Percentiles rank a stretch among this genome's conserved stretches.
phyloP scores from a whole-genome alignment of 1,139 yeast genomes.

The Saccharomycopsis hybrid region DNA sequence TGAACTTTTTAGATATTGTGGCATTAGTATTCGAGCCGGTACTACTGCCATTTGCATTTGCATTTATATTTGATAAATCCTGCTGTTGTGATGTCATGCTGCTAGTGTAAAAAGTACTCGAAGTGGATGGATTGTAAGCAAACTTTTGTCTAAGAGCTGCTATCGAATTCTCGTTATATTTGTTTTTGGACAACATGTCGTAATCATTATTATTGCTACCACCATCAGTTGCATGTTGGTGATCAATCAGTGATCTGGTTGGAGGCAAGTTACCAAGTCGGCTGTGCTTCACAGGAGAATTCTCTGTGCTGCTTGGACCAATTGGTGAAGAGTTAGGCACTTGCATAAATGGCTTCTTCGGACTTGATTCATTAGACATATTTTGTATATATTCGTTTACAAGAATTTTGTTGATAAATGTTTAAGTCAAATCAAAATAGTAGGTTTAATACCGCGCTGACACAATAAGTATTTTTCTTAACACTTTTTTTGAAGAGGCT shows the following conservation, averaged over 20 bases:
- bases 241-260: constrained; percentile 7
- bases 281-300: constrained; percentile 10
- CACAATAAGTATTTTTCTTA: no score
- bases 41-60: neutral
- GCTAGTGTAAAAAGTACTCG: neutral
- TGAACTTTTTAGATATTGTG: neutral
- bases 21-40: neutral
- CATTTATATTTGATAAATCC: neutral
- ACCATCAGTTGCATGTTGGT: neutral
- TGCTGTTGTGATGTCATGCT: neutral
- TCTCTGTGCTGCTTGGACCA: constrained; percentile 11
- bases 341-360: constrained; percentile 16
- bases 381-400: neutral
- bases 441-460: no score
- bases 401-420: neutral
- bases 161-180: neutral
- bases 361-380: constrained; percentile 7
- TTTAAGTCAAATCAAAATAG: no score
- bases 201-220: constrained; percentile 1
- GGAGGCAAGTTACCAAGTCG: constrained; percentile 8
- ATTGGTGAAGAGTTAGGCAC: constrained; percentile 19
- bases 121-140: constrained; percentile 3
- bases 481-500: no score
- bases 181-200: constrained; percentile 6
- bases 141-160: constrained; percentile 1